phyloP scores from a whole-genome alignment of 805 yeast genomes.

The Hanseniaspora pseudoguilliermondii region DNA sequence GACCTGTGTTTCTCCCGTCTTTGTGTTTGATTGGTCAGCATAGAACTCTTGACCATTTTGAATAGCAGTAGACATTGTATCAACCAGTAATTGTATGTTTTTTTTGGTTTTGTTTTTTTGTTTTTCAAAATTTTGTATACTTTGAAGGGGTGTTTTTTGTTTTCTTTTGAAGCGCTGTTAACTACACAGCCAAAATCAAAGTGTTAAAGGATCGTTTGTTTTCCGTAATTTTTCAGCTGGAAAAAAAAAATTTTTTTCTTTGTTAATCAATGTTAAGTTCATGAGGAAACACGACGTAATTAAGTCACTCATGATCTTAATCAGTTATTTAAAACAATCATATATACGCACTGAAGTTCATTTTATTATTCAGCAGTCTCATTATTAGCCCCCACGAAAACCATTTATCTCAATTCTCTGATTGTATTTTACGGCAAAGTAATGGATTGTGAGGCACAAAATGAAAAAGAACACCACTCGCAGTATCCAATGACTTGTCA shows the following conservation, averaged over 20 bases:
- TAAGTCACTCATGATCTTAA: too few relatives aligned
- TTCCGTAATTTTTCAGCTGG: not conserved
- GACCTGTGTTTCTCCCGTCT: conserved; percentile 34
- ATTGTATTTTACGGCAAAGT: not conserved
- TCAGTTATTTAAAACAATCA: too few relatives aligned
- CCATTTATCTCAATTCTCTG: conserved; percentile 7
- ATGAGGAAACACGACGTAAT: too few relatives aligned
- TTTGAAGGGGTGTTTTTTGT: not conserved
- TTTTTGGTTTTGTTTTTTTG: conserved; percentile 23
- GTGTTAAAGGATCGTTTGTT: not conserved
- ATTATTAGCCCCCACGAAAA: too few relatives aligned
- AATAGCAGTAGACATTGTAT: conserved; percentile 1
- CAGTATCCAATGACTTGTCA: too few relatives aligned
- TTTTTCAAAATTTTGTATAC: not conserved
- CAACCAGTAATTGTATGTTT: conserved; percentile 40
- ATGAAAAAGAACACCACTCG: not conserved
- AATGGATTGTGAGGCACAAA: not conserved
- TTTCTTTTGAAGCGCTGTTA: too few relatives aligned
- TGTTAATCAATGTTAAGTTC: not conserved
- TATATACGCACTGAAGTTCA: not conserved
- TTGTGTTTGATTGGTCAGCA: not conserved
- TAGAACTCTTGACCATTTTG: not conserved
- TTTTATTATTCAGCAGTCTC: too few relatives aligned
- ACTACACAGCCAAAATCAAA: too few relatives aligned
- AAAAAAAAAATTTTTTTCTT: not conserved